Evolutionary conservation across 257 asterid genomes (phyloP).

Genomic region (Linderniella brevidens): DNA sequence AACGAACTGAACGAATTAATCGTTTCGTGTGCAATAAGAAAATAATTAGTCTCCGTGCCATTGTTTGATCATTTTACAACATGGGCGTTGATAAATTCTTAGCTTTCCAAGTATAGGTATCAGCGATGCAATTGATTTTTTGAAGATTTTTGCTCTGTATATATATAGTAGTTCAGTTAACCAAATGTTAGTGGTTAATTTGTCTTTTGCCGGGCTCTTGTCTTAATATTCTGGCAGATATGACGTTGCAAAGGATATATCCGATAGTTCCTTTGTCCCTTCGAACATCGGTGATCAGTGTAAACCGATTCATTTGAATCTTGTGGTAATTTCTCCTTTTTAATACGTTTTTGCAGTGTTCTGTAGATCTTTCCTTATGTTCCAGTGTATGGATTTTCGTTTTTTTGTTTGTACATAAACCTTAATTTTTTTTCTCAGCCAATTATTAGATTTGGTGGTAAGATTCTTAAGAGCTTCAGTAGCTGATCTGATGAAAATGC

Average conservation of each 20-base stretch:
- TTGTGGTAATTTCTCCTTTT: conserved; percentile 48
- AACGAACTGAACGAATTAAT: too few species aligned
- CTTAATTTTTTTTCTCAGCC: not conserved
- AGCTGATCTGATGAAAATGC: too few species aligned
- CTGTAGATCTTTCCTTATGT: not conserved
- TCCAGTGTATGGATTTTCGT: not conserved
- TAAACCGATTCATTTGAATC: conserved; percentile 72
- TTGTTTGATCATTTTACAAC: too few species aligned
- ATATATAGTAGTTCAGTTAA: not conserved
- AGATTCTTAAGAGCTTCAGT: too few species aligned
- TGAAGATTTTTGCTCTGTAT: not conserved
- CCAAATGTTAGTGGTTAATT: not conserved
- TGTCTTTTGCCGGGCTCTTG: conserved; percentile 2
- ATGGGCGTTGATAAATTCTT: too few species aligned
- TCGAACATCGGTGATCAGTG: conserved; percentile 53
- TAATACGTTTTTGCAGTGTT: too few species aligned
- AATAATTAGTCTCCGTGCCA: too few species aligned
- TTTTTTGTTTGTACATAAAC: not conserved
- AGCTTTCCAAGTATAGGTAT: too few species aligned
- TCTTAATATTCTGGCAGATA: conserved; percentile 35
- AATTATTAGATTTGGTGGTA: not conserved
- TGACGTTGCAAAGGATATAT: conserved; percentile 34
- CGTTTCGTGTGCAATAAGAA: too few species aligned
- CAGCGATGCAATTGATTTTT: too few species aligned
- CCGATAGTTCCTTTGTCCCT: conserved; percentile 30